Base-by-base conservation (phyloP, 2,329 filamentous ascomycete genomes). In the Xylaria sp. region DNA sequence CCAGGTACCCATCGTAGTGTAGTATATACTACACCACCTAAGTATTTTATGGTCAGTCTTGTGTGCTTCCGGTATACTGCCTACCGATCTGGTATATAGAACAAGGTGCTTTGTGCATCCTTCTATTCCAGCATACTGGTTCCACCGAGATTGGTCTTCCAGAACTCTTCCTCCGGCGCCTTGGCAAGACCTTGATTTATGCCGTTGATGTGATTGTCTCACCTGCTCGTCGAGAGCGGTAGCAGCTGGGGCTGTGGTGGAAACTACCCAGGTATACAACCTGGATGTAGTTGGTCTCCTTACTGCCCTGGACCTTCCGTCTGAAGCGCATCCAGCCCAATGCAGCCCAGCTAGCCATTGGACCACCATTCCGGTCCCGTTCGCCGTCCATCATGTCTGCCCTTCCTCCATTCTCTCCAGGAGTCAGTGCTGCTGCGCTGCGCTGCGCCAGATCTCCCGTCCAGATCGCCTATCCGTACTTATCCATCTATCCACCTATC, bases 101-200 rank as follows among this genome's bases (percentile, higher is more conserved):
- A 28, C 28, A 28, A 28, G 28, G 28, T 28, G 3, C 59, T 59
- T 28, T 28, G 65, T 65, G 61, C 69, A 56, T 66, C 37, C 44
- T 68, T 65, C 66, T 44, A 50, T 68, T 65, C 66, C 69, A 61
- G 66, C 56, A 64, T 55, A 57, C 64, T 70, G 66, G 67, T 65
- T 65, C 67, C 69, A 57, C 69, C 55, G 65, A 66, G 57, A 72
- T 72, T 66, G 65, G 51, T 64, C 66, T 73, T 73, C 65, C 66
- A 72, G 72, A 73, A 73, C 58, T 58, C 55, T 71, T 69, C 68
- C 68, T 62, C 37, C 67, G 63, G 54, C 63, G 69, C 44, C 72
- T 72, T 72, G 69, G 70, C 70, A n/a, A 65, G 63, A 52, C 63
- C 63, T 15, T 63, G 64, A 48, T 62, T 69, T 50, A 64, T 67